phyloP scores from a whole-genome alignment of 345 rosid species.

The Rhodamnia rubescens region DNA sequence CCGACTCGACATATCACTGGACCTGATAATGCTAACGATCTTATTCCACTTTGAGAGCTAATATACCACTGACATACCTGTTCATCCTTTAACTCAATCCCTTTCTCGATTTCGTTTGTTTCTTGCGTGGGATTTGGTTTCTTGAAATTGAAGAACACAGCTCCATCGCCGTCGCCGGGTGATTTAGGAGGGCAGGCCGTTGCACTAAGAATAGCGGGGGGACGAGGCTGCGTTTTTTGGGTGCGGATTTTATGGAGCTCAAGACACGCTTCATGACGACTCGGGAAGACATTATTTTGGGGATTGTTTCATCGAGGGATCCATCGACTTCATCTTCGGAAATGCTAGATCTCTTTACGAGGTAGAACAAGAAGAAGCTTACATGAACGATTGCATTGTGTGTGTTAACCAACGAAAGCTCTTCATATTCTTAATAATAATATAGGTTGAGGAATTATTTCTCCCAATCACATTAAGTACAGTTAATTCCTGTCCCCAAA shows the following conservation, averaged over 20 bases:
- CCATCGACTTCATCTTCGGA: constrained; percentile 77
- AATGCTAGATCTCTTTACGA: constrained; percentile 56
- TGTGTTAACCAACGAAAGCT: not conserved
- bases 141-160: constrained; percentile 40
- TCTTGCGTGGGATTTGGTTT: not conserved
- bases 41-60: not conserved
- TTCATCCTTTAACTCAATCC: not conserved
- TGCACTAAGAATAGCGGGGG: constrained; percentile 65
- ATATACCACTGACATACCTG: not conserved
- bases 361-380: constrained; percentile 12
- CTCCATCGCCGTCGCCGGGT: constrained; percentile 55
- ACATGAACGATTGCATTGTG: not conserved
- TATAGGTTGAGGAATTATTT: not conserved
- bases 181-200: constrained; percentile 73
- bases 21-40: not conserved
- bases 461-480: not conserved
- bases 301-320: constrained; percentile 75
- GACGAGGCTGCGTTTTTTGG: constrained; percentile 71
- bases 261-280: constrained; percentile 81
- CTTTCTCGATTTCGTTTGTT: not conserved
- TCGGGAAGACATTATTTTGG: constrained; percentile 61
- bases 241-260: constrained; percentile 82
- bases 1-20: not conserved
- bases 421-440: not conserved
- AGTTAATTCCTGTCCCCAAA: not conserved